Conservation (phyloP, 1,284 basidiomycete species). For the Singerocomus inundabilis region DNA sequence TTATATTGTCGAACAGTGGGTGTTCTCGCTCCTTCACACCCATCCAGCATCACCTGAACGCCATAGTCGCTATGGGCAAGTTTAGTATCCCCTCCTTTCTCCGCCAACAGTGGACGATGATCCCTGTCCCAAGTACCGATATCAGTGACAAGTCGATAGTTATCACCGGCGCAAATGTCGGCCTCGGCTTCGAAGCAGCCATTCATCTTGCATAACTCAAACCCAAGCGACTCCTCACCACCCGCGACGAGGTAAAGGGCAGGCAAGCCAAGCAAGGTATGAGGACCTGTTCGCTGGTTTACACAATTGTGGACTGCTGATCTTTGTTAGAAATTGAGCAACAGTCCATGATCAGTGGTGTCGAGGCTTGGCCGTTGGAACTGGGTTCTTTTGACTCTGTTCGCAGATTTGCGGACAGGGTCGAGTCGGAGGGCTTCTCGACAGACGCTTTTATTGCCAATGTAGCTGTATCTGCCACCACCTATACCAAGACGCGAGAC, state of each 20-base stretch:
- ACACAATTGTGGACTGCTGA: neutral
- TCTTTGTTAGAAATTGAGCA: conserved; percentile 22
- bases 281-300: neutral
- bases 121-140: conserved; percentile 27
- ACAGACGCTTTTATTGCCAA: conserved; percentile 28
- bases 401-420: conserved; percentile 25
- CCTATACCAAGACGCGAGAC: conserved; percentile 27
- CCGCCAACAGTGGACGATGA: conserved; percentile 24
- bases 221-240: conserved; percentile 29
- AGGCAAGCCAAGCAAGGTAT: conserved; percentile 23
- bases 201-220: conserved; percentile 29
- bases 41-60: neutral
- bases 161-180: conserved; percentile 33
- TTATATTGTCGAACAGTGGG: neutral
- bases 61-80: conserved; percentile 23
- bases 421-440: conserved; percentile 21
- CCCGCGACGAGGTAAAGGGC: conserved; percentile 28
- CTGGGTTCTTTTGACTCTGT: conserved; percentile 33
- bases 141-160: conserved; percentile 32
- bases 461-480: conserved; percentile 18
- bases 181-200: conserved; percentile 37
- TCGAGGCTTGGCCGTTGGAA: conserved; percentile 29
- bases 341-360: conserved; percentile 15
- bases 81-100: conserved; percentile 15
- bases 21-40: neutral